These are phyloP conservation scores for Jatropha podagrica DNA, from an alignment of 441 rosid species.

Conservation along the genomic window DNA sequence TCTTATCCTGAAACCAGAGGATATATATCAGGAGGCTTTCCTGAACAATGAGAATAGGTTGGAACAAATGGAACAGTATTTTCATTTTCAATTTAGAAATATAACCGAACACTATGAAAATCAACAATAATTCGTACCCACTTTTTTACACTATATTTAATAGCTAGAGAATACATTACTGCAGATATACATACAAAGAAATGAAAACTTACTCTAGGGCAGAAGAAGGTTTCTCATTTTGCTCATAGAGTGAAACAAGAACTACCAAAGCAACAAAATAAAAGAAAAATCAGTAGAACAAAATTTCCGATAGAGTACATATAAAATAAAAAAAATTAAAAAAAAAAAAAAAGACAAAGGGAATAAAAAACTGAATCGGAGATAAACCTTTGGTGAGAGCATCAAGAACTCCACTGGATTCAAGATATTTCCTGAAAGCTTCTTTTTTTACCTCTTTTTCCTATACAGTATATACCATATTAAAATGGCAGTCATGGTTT, in stretches of 20 bases:
- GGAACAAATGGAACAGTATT: background rate
- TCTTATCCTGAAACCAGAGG: background rate
- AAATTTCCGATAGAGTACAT: background rate
- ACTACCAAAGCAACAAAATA: slow-evolving; percentile 38
- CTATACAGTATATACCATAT: slow-evolving; percentile 30
- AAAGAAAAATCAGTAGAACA: background rate
- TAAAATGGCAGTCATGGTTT: background rate
- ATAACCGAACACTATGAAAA: background rate
- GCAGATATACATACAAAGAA: background rate
- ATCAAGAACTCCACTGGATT: slow-evolving; percentile 84
- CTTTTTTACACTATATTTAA: too few species aligned
- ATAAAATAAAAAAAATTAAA: slow-evolving; percentile 7
- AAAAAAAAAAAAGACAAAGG: background rate
- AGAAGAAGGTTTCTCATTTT: slow-evolving; percentile 88
- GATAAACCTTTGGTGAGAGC: slow-evolving; percentile 74
- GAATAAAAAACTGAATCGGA: background rate
- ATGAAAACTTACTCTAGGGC: slow-evolving; percentile 74
- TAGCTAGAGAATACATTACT: background rate
- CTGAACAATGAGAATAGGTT: background rate
- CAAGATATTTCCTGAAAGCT: slow-evolving; percentile 84
- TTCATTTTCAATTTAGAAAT: background rate
- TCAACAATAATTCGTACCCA: background rate
- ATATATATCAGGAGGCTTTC: background rate
- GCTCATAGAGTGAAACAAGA: slow-evolving; percentile 83
- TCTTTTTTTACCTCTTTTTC: slow-evolving; percentile 93